Percentiles rank a stretch among this genome's conserved stretches.
phyloP scores from a whole-genome alignment of 2,329 filamentous ascomycete species.

The Trichophyton benhamiae region DNA sequence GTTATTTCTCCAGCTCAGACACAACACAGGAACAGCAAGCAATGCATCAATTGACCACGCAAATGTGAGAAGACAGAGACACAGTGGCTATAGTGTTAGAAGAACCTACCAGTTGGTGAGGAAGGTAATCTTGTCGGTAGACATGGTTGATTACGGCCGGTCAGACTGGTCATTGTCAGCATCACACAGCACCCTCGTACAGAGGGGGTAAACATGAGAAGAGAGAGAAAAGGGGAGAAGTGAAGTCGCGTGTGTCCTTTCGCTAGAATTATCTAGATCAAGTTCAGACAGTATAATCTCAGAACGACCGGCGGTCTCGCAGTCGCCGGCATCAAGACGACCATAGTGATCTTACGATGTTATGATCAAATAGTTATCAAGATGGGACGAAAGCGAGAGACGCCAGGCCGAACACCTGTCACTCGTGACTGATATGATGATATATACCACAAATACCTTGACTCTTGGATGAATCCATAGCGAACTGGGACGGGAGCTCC shows the following conservation, averaged over 20 bases:
- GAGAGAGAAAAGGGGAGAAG: conserved; percentile 12
- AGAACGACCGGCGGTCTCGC: conserved; percentile 37
- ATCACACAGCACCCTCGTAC: conserved; percentile 15
- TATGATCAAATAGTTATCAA: no score
- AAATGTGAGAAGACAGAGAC: background rate
- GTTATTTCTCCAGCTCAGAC: conserved; percentile 1
- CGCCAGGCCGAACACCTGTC: conserved; percentile 31
- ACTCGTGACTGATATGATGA: conserved; percentile 30
- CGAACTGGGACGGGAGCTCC: conserved; percentile 7
- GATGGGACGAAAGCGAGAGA: conserved; percentile 8
- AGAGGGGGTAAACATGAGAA: conserved; percentile 27
- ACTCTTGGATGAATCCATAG: conserved; percentile 24
- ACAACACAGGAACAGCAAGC: conserved; percentile 5
- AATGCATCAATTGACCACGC: background rate
- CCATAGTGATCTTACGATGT: background rate
- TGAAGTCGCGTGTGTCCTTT: conserved; percentile 68
- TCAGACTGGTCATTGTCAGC: conserved; percentile 23
- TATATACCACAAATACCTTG: conserved; percentile 32
- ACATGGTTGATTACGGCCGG: conserved; percentile 43
- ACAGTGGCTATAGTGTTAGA: conserved; percentile 8
- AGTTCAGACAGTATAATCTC: conserved; percentile 71
- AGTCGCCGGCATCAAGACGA: background rate
- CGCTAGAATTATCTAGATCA: conserved; percentile 81
- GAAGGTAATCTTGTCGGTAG: conserved; percentile 75
- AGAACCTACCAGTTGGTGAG: conserved; percentile 63